A percentile compares a stretch with the other conserved stretches of the same genome.
Conservation (phyloP, 331 rosid species). For the Quercus lobata region DNA sequence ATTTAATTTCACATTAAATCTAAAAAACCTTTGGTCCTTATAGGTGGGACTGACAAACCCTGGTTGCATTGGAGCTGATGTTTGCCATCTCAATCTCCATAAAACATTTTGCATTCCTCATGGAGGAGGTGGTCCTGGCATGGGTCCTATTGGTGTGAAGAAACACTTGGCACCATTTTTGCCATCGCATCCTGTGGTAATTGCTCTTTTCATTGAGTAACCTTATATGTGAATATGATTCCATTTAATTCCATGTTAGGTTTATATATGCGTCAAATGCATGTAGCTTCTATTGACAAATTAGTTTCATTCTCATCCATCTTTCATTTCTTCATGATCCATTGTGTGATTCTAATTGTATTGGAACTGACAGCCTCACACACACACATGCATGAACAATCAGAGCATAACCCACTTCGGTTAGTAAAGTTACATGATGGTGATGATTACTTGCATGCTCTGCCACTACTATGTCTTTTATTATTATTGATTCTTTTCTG, state of each 20-base stretch:
- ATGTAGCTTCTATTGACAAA: background rate
- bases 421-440: background rate
- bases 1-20: conserved; percentile 7
- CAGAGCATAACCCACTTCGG: background rate
- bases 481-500: background rate
- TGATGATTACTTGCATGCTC: background rate
- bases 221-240: background rate
- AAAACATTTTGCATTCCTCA: conserved; percentile 99
- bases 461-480: background rate
- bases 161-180: conserved; percentile 96
- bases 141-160: conserved; percentile 99
- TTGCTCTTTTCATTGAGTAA: conserved; percentile 2
- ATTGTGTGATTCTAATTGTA: background rate
- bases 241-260: background rate
- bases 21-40: conserved; percentile 12
- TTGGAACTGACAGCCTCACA: background rate
- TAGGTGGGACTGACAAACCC: conserved; percentile 98
- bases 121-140: conserved; percentile 99
- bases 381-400: background rate
- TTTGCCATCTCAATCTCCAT: conserved; percentile 99
- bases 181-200: conserved; percentile 99
- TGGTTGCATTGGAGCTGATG: conserved; percentile 99
- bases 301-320: background rate
- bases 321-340: background rate
- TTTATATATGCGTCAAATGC: background rate